Conservation (phyloP, 805 yeast genomes). For the Schwanniomyces sp. region DNA sequence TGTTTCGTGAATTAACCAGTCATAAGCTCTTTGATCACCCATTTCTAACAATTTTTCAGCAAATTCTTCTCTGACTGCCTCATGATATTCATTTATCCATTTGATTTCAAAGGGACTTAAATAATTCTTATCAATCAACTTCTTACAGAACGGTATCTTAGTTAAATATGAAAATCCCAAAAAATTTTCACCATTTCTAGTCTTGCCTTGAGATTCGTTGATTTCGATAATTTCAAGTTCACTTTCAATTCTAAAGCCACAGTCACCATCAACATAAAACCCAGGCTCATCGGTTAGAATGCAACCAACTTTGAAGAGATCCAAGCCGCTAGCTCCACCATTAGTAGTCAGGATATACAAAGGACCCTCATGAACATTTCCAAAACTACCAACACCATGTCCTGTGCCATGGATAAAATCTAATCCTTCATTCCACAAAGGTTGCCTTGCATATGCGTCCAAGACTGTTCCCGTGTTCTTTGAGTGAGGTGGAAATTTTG, state of each 20-base stretch:
- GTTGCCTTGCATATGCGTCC: conserved; percentile 82
- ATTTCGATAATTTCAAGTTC: conserved; percentile 61
- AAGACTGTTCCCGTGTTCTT: conserved; percentile 73
- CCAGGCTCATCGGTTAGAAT: conserved; percentile 94
- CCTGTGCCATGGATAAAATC: conserved; percentile 96
- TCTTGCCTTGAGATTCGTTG: conserved; percentile 35
- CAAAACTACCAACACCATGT: conserved; percentile 92
- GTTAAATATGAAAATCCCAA: conserved; percentile 42
- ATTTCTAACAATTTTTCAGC: conserved; percentile 46
- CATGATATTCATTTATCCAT: conserved; percentile 43
- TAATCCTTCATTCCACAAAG: conserved; percentile 76
- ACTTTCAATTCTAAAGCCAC: conserved; percentile 88
- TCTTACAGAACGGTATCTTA: conserved; percentile 39
- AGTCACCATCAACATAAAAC: conserved; percentile 83
- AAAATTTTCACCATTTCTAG: conserved; percentile 28
- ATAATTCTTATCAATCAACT: conserved; percentile 32
- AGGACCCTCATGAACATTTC: conserved; percentile 95
- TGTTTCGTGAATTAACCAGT: conserved; percentile 75
- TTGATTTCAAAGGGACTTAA: conserved; percentile 27
- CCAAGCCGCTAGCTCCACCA: conserved; percentile 49
- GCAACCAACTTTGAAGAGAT: conserved; percentile 56
- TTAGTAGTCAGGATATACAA: conserved; percentile 68
- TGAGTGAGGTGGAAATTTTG: conserved; percentile 66
- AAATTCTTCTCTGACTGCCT: conserved; percentile 30
- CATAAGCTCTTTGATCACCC: conserved; percentile 57